Base-by-base conservation (phyloP, 768 basidiomycete genomes). In the Rhodotorula sphaerocarpa region DNA sequence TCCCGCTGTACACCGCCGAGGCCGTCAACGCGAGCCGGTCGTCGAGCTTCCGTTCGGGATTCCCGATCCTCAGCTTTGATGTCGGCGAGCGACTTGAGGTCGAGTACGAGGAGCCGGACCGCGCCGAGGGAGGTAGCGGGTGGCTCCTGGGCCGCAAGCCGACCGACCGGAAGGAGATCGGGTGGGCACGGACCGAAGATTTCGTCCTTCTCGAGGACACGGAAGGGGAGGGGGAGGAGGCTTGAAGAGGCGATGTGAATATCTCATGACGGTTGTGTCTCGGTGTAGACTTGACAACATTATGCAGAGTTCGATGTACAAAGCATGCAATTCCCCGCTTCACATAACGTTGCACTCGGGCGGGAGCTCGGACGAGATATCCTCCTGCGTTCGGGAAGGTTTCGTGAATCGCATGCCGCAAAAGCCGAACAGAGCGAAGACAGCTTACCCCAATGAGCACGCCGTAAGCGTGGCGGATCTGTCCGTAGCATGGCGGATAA, bases 21-120 rank as follows among this genome's bases (percentile, higher is more conserved):
- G 63, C 67, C 23, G 57, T 61, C 52, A 46, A 54, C 14, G 30
- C 57, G 33, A 55, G 59, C 21, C 31, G 30, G 31, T 36, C 56
- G 15, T 18, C 25, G 16, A 52, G 52, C 15, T 55, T 51, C 42
- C 52, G 63, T 21, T 53, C 52, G 3, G 63, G 67, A 1, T 69
- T 65, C 41, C 57, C 63, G 2, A 34, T 69, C 18, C 41, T 61
- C 14, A 34, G 52, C n/a, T 65, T 59, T 27, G 55, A 58, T 5
- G 45, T 56, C 9, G 57, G 56, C 20, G 59, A 65, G 20, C 41
- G 34, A 3, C 16, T 69, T 39, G 30, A 55, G 25, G 63, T 69
- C 53, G 59, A 61, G 41, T 57, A 58, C 30, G 67, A 69, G 43
- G 67, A 69, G 46, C 63, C 67, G 5, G 67, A 69, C 44, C 28